A percentile compares a stretch with the other conserved stretches of the same genome.
Evolutionary conservation across 495 filamentous ascomycete species (phyloP).

Genomic region (Penicillium pulvis): DNA sequence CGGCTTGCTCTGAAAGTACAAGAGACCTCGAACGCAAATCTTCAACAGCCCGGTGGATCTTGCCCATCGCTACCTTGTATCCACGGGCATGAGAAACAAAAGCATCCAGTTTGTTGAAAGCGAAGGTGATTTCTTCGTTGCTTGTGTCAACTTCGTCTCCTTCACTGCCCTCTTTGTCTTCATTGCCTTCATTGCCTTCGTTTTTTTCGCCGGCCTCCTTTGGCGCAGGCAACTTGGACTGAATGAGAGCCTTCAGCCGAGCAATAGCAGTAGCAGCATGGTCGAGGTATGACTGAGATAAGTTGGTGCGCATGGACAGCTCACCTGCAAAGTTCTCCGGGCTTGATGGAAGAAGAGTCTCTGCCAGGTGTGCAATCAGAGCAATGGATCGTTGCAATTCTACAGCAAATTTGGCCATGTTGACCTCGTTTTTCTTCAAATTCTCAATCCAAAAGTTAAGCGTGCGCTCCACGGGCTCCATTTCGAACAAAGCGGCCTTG

Average conservation of each 20-base stretch:
- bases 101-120: slow-evolving; percentile 69
- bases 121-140: slow-evolving; percentile 63
- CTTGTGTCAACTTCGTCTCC: slow-evolving; percentile 1
- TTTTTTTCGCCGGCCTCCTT: slow-evolving; percentile 44
- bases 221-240: slow-evolving; percentile 52
- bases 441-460: slow-evolving; percentile 88
- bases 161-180: background rate
- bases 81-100: slow-evolving; percentile 76
- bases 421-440: slow-evolving; percentile 82
- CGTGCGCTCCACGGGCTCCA: slow-evolving; percentile 90
- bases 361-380: slow-evolving; percentile 80
- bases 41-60: slow-evolving; percentile 74
- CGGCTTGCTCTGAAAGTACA: slow-evolving; percentile 63
- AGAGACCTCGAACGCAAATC: slow-evolving; percentile 78
- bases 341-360: slow-evolving; percentile 72
- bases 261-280: slow-evolving; percentile 69
- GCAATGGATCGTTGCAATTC: slow-evolving; percentile 81
- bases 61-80: slow-evolving; percentile 80
- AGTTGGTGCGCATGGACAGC: slow-evolving; percentile 66
- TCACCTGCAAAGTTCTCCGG: slow-evolving; percentile 80
- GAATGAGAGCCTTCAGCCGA: slow-evolving; percentile 63
- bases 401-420: slow-evolving; percentile 73
- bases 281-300: slow-evolving; percentile 86
- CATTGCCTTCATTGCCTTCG: background rate
- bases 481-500: slow-evolving; percentile 78